Evolutionary conservation across 2,329 filamentous ascomycete genomes (phyloP).

Genomic region (Aureobasidium zeae): DNA sequence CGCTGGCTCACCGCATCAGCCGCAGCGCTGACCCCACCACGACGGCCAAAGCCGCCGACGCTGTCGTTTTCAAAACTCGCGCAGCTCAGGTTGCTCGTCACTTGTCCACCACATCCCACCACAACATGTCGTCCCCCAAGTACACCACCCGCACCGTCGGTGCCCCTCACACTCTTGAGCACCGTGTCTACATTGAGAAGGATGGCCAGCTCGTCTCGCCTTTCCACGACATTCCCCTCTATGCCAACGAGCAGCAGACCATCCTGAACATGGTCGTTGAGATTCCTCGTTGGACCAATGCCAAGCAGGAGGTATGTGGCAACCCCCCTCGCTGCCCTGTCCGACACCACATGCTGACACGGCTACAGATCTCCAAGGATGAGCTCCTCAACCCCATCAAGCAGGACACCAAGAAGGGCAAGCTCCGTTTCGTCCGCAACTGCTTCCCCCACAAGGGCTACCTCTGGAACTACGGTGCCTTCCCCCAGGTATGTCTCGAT

Average conservation of each 20-base stretch:
- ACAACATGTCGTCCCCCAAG: slow-evolving; percentile 49
- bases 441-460: slow-evolving; percentile 99
- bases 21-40: slow-evolving; percentile 23
- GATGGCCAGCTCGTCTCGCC: slow-evolving; percentile 88
- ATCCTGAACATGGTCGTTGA: slow-evolving; percentile 99
- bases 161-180: slow-evolving; percentile 85
- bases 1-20: slow-evolving; percentile 21
- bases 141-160: slow-evolving; percentile 82
- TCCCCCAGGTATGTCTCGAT: slow-evolving; percentile 67
- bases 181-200: slow-evolving; percentile 96
- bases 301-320: slow-evolving; percentile 84
- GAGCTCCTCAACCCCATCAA: slow-evolving; percentile 98
- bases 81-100: slow-evolving; percentile 33
- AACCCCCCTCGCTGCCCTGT: background rate
- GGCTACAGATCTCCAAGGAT: slow-evolving; percentile 85
- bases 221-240: slow-evolving; percentile 98
- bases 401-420: slow-evolving; percentile 99
- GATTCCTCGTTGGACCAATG: slow-evolving; percentile 99
- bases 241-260: slow-evolving; percentile 90
- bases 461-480: slow-evolving; percentile 99
- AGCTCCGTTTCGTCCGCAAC: slow-evolving; percentile 98
- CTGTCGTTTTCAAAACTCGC: slow-evolving; percentile 34
- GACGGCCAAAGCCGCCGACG: slow-evolving; percentile 19
- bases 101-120: slow-evolving; percentile 25
- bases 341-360: slow-evolving; percentile 11